Percentiles rank a stretch among this genome's conserved stretches.
phyloP scores from a whole-genome alignment of 2,329 filamentous ascomycete species.

The Colletotrichum acutatum region DNA sequence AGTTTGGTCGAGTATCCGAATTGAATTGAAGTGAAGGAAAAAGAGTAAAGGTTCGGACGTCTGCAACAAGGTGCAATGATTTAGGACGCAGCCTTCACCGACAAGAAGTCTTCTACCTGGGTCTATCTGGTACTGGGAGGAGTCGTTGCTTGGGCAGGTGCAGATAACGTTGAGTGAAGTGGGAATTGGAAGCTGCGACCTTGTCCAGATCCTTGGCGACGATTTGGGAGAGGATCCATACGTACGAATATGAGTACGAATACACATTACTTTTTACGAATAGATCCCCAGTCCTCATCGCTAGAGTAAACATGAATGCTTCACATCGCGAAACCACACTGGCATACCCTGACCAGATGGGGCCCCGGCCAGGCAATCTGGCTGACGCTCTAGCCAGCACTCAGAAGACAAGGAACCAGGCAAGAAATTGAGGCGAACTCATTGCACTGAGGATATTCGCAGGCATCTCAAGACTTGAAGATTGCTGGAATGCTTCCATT shows the following conservation, averaged over 20 bases:
- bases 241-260: not conserved
- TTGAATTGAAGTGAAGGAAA: not conserved
- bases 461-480: not conserved
- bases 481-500: not conserved
- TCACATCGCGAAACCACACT: not conserved
- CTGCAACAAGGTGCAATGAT: not conserved
- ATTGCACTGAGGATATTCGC: not conserved
- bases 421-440: not conserved
- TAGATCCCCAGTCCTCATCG: not conserved
- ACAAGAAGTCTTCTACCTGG: not conserved
- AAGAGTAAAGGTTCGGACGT: not conserved
- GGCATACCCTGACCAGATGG: not conserved
- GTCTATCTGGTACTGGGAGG: not conserved
- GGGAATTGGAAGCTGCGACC: constrained; percentile 5
- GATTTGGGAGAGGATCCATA: not conserved
- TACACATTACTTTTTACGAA: not conserved
- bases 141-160: constrained; percentile 2
- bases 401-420: not conserved
- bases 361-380: not conserved
- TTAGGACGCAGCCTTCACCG: not conserved
- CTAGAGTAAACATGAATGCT: not conserved
- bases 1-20: not conserved
- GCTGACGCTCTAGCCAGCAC: not conserved
- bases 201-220: not conserved
- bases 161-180: not conserved